Evolutionary conservation across 2,329 filamentous ascomycete species (phyloP), one percentile per base, ranked within the genome.

Genomic region (Sclerotinia sclerotiorum): DNA sequence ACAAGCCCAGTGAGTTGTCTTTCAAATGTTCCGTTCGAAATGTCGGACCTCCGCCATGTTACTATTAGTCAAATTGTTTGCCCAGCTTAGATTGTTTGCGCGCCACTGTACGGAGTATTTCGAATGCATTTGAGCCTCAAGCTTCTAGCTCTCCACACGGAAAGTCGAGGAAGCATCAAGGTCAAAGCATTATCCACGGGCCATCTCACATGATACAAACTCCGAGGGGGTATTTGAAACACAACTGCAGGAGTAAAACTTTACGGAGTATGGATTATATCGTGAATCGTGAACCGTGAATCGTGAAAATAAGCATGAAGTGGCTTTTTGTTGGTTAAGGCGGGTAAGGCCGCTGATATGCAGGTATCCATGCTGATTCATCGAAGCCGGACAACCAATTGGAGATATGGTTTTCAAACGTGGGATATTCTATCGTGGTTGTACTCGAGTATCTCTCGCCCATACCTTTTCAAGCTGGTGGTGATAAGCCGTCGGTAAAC

Each of bases 301-400:
- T 29, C 49, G 35, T 54, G 55, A 42, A 52, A 65, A 65, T 24
- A 52, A 65, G 62, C 49, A 42, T 65, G 35, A 44, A 65, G 24
- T 39, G 5, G 60, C 46, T 44, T 60, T 51, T 27, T n/a, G 32
- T 57, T 24, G 35, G 19, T 57, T 63, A 13, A 42, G 15, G 60
- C 60, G 60, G 60, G 46, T 52, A 39, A 63, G 46, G 51, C 46
- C 35, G 32, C 32, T 58, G 55, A 35, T 58, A 24, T 21, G n/a
- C 32, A 39, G 10, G 2, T 6, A 42, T 21, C 60, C 60, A 39
- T 63, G 60, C 39, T 51, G 19, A 63, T 51, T 21, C 54, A 56
- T 7, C 8, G 42, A 48, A 21, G 42, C 15, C 24, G 7, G 2
- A 13, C 32, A 19, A 46, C 49, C 62, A 65, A 65, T 65, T 56